Base-by-base conservation (phyloP, 768 basidiomycete species). In the Punctularia strigosozonata region DNA sequence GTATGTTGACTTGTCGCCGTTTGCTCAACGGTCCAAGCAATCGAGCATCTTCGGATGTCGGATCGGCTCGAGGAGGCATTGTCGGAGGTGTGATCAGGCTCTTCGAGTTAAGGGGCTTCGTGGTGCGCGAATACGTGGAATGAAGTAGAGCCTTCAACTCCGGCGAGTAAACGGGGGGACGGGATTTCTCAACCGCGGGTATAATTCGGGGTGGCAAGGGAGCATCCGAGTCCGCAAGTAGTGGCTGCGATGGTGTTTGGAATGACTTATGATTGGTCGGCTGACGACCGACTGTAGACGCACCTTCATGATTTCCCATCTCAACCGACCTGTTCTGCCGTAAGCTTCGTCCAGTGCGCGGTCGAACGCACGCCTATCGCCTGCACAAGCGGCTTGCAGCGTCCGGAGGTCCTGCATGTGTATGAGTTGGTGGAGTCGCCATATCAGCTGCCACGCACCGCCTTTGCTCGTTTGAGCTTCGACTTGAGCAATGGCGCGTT, bases 1-100 rank as follows among this genome's bases (percentile, higher is more conserved):
- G 74, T 33, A 77, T 65, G 56, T 90, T 89, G 36, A 75, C 65
- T 53, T 85, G 73, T 31, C 84, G 71, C 25, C 85, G 73, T 51
- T 73, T 81, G 62, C 80, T 82, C 31, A 86, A 61, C 7, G 66
- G 71, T 2, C 83, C 84, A 24, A 82, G 58, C 3, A 80, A 47
- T 21, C 53, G 53, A 2, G 76, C 75, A 38, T 82, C 78, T 40
- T 71, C 63, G 6, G 80, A 78, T 2, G 54, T 44, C 15, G 73
- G 69, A 44, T 77, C 57, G 22, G 75, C 75, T 17, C 72, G 71
- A n/a, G 53, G 46, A 2, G 80, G 77, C 18, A 86, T 58, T 4
- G 52, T 65, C 2, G 75, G 71, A 1, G 84, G 84, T 7, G 50
- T 54, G 6, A 43, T 38, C 26, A 86, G 52, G 30, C 66, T 57